Percentiles rank a stretch among this genome's conserved stretches.
phyloP scores from a whole-genome alignment of 352 stramenopile genomes.

The Globisporangium mamillatum region DNA sequence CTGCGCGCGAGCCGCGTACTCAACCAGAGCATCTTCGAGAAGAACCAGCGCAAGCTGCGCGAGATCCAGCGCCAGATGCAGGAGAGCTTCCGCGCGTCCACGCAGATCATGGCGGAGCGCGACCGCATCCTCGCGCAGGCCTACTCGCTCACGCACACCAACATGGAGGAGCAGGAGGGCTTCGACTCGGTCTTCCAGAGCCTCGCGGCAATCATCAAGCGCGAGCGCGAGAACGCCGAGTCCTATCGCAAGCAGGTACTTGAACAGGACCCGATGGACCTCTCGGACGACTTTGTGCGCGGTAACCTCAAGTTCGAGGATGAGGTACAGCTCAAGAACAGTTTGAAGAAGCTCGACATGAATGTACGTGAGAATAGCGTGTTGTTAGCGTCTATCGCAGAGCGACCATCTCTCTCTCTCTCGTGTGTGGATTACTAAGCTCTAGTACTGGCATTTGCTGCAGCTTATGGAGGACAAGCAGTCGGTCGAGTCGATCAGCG shows the following conservation, averaged over 20 bases:
- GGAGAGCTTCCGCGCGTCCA: slow-evolving; percentile 63
- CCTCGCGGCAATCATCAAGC: slow-evolving; percentile 65
- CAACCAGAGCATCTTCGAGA: slow-evolving; percentile 76
- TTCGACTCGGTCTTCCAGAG: slow-evolving; percentile 77
- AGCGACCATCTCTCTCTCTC: neutral
- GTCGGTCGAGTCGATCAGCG: slow-evolving; percentile 63
- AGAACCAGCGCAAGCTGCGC: slow-evolving; percentile 70
- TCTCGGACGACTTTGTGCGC: slow-evolving; percentile 64
- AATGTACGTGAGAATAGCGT: slow-evolving; percentile 27
- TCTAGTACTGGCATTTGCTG: neutral
- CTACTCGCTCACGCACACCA: slow-evolving; percentile 59
- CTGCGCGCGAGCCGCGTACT: slow-evolving; percentile 60
- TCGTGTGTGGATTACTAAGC: neutral
- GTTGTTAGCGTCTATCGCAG: neutral
- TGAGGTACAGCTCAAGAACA: slow-evolving; percentile 71
- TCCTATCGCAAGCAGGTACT: slow-evolving; percentile 78
- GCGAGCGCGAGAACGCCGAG: slow-evolving; percentile 73
- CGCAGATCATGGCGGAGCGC: slow-evolving; percentile 65
- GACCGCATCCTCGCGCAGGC: slow-evolving; percentile 71
- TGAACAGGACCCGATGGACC: slow-evolving; percentile 64
- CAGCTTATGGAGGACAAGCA: slow-evolving; percentile 73
- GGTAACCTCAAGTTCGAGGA: slow-evolving; percentile 78
- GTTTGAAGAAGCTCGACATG: slow-evolving; percentile 54
- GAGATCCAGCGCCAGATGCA: slow-evolving; percentile 82
- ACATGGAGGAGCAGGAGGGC: slow-evolving; percentile 73